A percentile compares a stretch with the other conserved stretches of the same genome.
These are phyloP conservation scores for Eryngium alpinum DNA, from an alignment of 140 eudicot genomes.

Conservation along the genomic window DNA sequence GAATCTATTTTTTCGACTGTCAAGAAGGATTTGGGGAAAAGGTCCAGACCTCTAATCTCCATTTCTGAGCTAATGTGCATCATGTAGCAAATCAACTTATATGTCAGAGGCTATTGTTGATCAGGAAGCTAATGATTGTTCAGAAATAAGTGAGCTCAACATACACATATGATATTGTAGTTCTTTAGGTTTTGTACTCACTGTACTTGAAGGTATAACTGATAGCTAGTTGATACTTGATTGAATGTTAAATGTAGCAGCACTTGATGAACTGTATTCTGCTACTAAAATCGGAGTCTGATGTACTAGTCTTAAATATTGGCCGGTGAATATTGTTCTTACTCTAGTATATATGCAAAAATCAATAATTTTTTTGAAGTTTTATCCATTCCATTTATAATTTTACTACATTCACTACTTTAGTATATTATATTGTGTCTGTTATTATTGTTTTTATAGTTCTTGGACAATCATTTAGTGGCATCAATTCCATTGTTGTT, in stretches of 20 bases:
- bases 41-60: background rate
- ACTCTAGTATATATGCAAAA: background rate
- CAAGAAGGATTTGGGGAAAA: background rate
- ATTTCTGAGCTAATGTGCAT: too few relatives aligned
- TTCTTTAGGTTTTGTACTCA: too few relatives aligned
- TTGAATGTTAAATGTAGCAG: too few relatives aligned
- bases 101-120: background rate
- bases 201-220: too few relatives aligned
- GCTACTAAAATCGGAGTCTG: too few relatives aligned
- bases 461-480: slow-evolving; percentile 71
- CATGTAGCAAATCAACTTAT: too few relatives aligned
- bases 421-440: background rate
- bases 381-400: background rate
- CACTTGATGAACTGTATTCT: too few relatives aligned
- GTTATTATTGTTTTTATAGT: background rate
- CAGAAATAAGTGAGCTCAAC: background rate
- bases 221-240: too few relatives aligned
- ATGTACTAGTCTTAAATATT: background rate
- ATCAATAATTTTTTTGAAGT: background rate
- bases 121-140: background rate
- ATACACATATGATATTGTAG: too few relatives aligned
- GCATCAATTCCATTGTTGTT: slow-evolving; percentile 53
- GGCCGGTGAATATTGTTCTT: background rate
- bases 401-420: background rate
- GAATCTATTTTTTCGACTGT: background rate